phyloP scores from a whole-genome alignment of 768 basidiomycete species.

The Leucocoprinus sp. region DNA sequence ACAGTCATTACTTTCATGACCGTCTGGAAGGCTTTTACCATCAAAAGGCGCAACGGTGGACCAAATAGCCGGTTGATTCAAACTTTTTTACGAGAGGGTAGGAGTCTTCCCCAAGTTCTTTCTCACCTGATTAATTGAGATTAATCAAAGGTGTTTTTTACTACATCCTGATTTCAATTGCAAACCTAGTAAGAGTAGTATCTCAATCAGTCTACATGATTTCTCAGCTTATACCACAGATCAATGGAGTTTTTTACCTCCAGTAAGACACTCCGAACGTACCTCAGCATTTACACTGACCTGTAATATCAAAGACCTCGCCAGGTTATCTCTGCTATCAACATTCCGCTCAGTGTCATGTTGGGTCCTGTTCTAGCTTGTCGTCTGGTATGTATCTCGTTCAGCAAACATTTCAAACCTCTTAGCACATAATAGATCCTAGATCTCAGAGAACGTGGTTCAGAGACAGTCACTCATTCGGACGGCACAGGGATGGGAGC shows the following conservation, averaged over 20 bases:
- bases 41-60: slow-evolving; percentile 66
- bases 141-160: slow-evolving; percentile 75
- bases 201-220: background rate
- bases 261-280: slow-evolving; percentile 39
- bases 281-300: slow-evolving; percentile 9
- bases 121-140: too few relatives aligned
- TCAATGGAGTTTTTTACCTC: slow-evolving; percentile 83
- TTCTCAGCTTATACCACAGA: slow-evolving; percentile 21
- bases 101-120: slow-evolving; percentile 6
- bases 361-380: slow-evolving; percentile 74
- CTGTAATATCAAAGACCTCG: slow-evolving; percentile 47
- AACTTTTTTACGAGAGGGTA: slow-evolving; percentile 78
- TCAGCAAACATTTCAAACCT: slow-evolving; percentile 2
- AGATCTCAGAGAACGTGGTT: slow-evolving; percentile 75
- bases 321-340: slow-evolving; percentile 76
- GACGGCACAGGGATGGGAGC: slow-evolving; percentile 62
- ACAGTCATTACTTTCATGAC: slow-evolving; percentile 78
- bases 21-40: slow-evolving; percentile 68
- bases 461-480: slow-evolving; percentile 69
- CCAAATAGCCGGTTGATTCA: slow-evolving; percentile 75
- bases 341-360: slow-evolving; percentile 82
- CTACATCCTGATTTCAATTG: slow-evolving; percentile 79
- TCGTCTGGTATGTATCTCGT: slow-evolving; percentile 44
- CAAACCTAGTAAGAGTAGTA: slow-evolving; percentile 47
- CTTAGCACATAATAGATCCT: slow-evolving; percentile 43